Evolutionary conservation across 2,329 filamentous ascomycete genomes (phyloP).

Genomic region (Venturiaceae sp.): DNA sequence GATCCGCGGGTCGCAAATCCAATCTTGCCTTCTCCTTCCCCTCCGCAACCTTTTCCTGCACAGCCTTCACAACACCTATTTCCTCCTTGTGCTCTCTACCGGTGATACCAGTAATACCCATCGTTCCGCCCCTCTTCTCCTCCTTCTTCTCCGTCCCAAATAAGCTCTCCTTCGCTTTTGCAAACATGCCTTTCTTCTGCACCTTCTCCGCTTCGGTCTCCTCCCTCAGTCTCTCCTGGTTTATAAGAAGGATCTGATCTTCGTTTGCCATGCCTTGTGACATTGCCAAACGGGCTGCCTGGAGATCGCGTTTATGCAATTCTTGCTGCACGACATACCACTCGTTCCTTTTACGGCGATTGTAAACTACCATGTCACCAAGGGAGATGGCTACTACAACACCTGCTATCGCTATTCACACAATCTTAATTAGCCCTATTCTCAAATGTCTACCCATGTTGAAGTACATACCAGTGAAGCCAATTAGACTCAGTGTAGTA

Average conservation of each 20-base stretch:
- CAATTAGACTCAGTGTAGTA: constrained; percentile 50
- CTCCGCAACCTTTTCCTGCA: constrained; percentile 18
- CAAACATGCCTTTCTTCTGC: constrained; percentile 25
- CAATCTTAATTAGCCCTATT: neutral
- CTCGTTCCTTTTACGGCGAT: constrained; percentile 52
- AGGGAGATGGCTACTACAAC: constrained; percentile 55
- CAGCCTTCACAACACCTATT: constrained; percentile 15
- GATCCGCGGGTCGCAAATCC: neutral
- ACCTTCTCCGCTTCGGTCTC: constrained; percentile 37
- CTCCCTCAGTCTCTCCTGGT: constrained; percentile 53
- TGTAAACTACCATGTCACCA: constrained; percentile 57
- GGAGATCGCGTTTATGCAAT: constrained; percentile 31
- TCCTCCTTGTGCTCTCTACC: constrained; percentile 9
- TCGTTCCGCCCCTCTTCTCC: constrained; percentile 25
- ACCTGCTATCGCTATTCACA: constrained; percentile 42
- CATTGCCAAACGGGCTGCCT: constrained; percentile 33
- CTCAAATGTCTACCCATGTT: neutral
- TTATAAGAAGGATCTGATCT: constrained; percentile 41
- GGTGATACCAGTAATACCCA: constrained; percentile 14
- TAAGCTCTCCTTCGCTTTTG: constrained; percentile 20
- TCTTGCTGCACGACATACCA: constrained; percentile 47
- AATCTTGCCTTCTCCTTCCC: constrained; percentile 13
- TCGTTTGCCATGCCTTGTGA: constrained; percentile 34
- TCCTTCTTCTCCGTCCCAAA: constrained; percentile 23
- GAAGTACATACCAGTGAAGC: constrained; percentile 50